A percentile compares a stretch with the other conserved stretches of the same genome.
These are phyloP conservation scores for Xylaria sp. DNA, from an alignment of 2,329 filamentous ascomycete species.

Conservation along the genomic window DNA sequence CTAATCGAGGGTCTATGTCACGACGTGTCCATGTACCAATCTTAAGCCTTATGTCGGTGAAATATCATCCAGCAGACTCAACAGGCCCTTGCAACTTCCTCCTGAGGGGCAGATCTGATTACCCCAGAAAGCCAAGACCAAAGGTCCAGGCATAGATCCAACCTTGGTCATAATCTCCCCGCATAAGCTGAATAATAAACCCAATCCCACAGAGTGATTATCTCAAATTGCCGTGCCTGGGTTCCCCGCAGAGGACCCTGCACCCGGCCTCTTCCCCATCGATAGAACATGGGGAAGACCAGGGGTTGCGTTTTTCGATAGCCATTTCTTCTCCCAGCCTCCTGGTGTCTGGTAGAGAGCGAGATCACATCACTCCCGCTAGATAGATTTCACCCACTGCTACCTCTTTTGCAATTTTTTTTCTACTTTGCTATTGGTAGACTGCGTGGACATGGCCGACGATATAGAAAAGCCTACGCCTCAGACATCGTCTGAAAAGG, in stretches of 20 bases:
- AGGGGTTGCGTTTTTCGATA: neutral
- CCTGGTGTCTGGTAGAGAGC: neutral
- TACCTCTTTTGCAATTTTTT: too few relatives aligned
- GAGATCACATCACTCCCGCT: too few relatives aligned
- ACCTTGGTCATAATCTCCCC: neutral
- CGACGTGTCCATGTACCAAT: too few relatives aligned
- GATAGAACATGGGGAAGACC: neutral
- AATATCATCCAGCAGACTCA: too few relatives aligned
- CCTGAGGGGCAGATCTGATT: neutral
- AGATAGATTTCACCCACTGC: too few relatives aligned
- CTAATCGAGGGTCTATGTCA: too few relatives aligned
- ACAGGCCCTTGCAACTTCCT: too few relatives aligned
- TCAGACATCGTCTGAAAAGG: neutral
- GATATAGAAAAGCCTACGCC: slow-evolving; percentile 26
- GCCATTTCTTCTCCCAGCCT: neutral
- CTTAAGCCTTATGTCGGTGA: too few relatives aligned
- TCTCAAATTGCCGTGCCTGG: slow-evolving; percentile 15
- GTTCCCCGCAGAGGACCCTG: slow-evolving; percentile 16
- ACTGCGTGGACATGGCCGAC: slow-evolving; percentile 23
- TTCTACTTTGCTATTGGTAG: neutral
- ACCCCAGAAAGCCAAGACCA: slow-evolving; percentile 11
- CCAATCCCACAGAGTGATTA: neutral
- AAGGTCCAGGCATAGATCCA: neutral
- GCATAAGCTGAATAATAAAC: neutral
- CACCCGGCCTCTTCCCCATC: neutral